Conservation (phyloP, 441 rosid species). For the Mallotus japonicus region DNA sequence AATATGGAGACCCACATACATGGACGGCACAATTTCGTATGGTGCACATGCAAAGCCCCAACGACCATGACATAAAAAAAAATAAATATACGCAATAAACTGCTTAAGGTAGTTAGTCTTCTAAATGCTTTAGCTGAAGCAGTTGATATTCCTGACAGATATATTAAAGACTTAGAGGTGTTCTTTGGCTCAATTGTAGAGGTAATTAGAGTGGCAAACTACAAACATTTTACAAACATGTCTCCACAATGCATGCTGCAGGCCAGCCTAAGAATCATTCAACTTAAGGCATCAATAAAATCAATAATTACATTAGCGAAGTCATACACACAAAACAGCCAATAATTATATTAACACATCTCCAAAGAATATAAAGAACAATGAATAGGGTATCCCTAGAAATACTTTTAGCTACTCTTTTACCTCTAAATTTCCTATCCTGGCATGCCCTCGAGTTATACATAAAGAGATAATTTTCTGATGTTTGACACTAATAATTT, state of each 20-base stretch:
- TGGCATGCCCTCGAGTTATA: background rate
- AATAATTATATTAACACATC: background rate
- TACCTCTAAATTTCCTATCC: background rate
- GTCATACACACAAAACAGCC: background rate
- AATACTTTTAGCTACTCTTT: background rate
- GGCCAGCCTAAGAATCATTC: background rate
- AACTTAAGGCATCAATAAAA: background rate
- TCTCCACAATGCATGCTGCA: too few species aligned
- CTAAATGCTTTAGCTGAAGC: too few species aligned
- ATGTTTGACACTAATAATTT: background rate
- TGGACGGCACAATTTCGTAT: background rate
- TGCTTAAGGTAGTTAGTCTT: background rate
- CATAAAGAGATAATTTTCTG: background rate
- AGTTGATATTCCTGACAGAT: background rate
- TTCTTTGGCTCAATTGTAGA: background rate
- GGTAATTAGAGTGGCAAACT: background rate
- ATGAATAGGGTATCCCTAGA: background rate
- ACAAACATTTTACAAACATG: background rate
- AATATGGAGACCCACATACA: background rate
- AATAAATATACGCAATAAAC: conserved; percentile 8
- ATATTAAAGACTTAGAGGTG: background rate
- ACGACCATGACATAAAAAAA: background rate
- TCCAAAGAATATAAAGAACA: background rate
- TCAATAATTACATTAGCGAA: conserved; percentile 7
- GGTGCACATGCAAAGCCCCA: background rate